Conservation (phyloP, 1,284 basidiomycete species). For the Thelephora terrestris region DNA sequence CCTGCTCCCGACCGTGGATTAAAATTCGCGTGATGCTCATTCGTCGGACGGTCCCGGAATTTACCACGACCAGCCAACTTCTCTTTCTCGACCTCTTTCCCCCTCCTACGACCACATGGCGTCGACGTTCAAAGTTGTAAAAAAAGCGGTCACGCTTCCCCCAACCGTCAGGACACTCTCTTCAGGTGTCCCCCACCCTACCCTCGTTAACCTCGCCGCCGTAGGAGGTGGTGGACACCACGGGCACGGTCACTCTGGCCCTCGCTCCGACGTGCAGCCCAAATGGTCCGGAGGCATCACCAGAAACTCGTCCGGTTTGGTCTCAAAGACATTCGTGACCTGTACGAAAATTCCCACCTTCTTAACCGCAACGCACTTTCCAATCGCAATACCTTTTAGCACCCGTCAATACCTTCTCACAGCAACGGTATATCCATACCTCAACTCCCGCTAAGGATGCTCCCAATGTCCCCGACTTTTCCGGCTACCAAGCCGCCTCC, state of each 20-base stretch:
- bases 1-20: too few species aligned
- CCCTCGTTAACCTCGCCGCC: conserved; percentile 60
- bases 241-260: conserved; percentile 35
- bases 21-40: too few species aligned
- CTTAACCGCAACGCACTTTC: conserved; percentile 1
- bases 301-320: conserved; percentile 40
- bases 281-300: conserved; percentile 54
- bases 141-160: conserved; percentile 75
- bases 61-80: not conserved
- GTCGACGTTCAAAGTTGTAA: conserved; percentile 60
- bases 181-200: conserved; percentile 60
- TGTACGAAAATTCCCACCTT: conserved; percentile 39
- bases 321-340: conserved; percentile 58
- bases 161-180: conserved; percentile 74
- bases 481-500: conserved; percentile 69
- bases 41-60: not conserved
- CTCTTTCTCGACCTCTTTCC: conserved; percentile 6
- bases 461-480: conserved; percentile 83
- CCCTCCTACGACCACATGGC: conserved; percentile 28
- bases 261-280: conserved; percentile 59
- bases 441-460: conserved; percentile 54
- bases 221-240: conserved; percentile 51
- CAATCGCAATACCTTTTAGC: conserved; percentile 21
- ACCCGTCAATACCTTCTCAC: conserved; percentile 41
- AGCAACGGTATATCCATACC: conserved; percentile 68